Percentiles rank a stretch among this genome's conserved stretches.
These are phyloP conservation scores for Cutaneotrichosporon spelunceum DNA, from an alignment of 1,284 basidiomycete species.

Conservation along the genomic window DNA sequence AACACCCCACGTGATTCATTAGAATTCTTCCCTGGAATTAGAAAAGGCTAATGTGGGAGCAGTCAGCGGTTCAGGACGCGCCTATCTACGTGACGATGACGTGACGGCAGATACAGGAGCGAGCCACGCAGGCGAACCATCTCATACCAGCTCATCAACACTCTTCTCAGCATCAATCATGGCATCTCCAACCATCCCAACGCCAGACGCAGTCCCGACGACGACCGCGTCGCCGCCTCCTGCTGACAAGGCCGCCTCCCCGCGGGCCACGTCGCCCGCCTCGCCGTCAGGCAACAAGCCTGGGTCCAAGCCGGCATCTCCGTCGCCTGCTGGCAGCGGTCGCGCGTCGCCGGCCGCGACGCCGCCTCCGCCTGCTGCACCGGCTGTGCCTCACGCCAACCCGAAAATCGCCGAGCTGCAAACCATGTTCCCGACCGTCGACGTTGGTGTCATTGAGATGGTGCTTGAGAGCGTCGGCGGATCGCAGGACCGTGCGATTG, in stretches of 20 bases:
- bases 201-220: neutral
- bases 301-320: neutral
- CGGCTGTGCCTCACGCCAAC: conserved; percentile 22
- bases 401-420: conserved; percentile 42
- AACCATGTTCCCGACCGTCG: conserved; percentile 47
- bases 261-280: conserved; percentile 1
- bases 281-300: neutral
- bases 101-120: neutral
- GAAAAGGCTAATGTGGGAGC: neutral
- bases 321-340: neutral
- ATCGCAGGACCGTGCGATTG: conserved; percentile 47
- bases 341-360: neutral
- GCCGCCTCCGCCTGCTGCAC: conserved; percentile 9
- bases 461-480: conserved; percentile 46
- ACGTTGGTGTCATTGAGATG: conserved; percentile 44
- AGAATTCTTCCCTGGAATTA: neutral
- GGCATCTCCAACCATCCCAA: conserved; percentile 4
- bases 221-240: neutral
- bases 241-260: neutral
- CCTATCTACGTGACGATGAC: neutral
- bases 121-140: neutral
- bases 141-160: neutral
- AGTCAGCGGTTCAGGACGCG: neutral
- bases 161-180: neutral
- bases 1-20: neutral